Conservation (phyloP, 2,329 filamentous ascomycete genomes). For the Nothopassalora personata region DNA sequence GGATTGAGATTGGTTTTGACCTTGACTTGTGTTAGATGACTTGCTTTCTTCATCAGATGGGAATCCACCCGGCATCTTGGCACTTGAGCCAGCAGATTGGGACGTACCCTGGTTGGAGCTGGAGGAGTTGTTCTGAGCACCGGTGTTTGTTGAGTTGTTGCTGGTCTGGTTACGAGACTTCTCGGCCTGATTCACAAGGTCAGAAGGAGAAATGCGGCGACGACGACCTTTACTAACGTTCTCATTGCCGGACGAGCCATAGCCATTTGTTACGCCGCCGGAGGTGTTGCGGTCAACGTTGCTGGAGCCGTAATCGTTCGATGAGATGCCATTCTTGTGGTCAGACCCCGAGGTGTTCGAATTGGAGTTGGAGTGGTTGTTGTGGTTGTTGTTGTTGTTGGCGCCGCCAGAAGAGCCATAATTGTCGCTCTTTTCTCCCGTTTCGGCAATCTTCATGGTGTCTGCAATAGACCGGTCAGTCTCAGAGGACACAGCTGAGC, state of each 20-base stretch:
- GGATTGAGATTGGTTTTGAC: not conserved
- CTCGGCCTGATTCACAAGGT: slow-evolving; percentile 9
- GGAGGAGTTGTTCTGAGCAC: not conserved
- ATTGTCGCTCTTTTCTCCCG: not conserved
- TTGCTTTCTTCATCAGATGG: not conserved
- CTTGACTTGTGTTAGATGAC: not conserved
- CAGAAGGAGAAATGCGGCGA: slow-evolving; percentile 2
- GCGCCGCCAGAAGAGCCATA: not conserved
- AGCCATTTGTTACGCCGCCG: slow-evolving; percentile 3
- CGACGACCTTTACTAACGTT: not conserved
- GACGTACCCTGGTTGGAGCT: not conserved
- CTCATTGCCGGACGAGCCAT: not conserved
- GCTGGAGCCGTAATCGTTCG: not conserved
- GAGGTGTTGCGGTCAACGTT: slow-evolving; percentile 4
- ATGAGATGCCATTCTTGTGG: slow-evolving; percentile 2
- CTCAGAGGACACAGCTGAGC: slow-evolving; percentile 5
- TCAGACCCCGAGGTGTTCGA: not conserved
- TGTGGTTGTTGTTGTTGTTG: not conserved
- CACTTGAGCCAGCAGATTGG: not conserved
- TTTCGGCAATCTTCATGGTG: slow-evolving; percentile 8
- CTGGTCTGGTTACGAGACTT: slow-evolving; percentile 2
- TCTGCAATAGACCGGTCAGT: slow-evolving; percentile 3
- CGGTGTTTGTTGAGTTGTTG: not conserved
- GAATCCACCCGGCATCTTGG: not conserved
- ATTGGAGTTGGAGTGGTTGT: not conserved